Conservation (phyloP, 176 grass and related monocot species). For the Oryza brachyantha region DNA sequence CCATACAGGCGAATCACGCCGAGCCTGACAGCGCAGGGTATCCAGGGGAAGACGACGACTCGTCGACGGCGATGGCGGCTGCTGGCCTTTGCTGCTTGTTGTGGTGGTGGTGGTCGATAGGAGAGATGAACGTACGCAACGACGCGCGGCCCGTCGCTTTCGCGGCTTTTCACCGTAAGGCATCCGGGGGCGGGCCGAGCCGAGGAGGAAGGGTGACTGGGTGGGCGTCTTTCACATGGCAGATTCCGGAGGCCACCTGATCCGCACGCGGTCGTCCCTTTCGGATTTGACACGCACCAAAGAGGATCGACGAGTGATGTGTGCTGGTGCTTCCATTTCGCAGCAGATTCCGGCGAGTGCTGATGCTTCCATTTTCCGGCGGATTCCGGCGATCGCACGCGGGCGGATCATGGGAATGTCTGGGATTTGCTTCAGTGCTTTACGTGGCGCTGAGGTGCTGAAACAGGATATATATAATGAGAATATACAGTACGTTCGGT, state of each 20-base stretch:
- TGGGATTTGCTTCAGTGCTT: neutral
- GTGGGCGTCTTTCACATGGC: constrained; percentile 28
- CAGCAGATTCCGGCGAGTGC: neutral
- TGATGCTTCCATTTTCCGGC: neutral
- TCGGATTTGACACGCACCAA: neutral
- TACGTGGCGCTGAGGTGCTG: neutral
- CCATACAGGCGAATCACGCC: neutral
- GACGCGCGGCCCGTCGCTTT: constrained; percentile 8
- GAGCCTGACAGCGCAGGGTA: neutral
- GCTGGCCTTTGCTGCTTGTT: too few species aligned
- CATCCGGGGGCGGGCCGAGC: neutral
- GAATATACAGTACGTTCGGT: neutral
- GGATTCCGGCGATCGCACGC: neutral
- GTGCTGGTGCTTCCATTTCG: neutral
- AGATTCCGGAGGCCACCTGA: neutral
- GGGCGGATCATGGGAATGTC: neutral
- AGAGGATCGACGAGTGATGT: too few species aligned
- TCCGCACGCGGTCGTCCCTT: constrained; percentile 1
- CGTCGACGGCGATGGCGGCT: too few species aligned
- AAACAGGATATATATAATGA: neutral
- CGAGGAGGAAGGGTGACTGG: too few species aligned
- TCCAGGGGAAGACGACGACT: neutral
- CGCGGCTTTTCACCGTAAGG: neutral
- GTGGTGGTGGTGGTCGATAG: too few species aligned
- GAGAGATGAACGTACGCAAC: neutral